A percentile compares a stretch with the other conserved stretches of the same genome.
Conservation (phyloP, 176 grass and related monocot genomes). For the Luzula sylvatica region DNA sequence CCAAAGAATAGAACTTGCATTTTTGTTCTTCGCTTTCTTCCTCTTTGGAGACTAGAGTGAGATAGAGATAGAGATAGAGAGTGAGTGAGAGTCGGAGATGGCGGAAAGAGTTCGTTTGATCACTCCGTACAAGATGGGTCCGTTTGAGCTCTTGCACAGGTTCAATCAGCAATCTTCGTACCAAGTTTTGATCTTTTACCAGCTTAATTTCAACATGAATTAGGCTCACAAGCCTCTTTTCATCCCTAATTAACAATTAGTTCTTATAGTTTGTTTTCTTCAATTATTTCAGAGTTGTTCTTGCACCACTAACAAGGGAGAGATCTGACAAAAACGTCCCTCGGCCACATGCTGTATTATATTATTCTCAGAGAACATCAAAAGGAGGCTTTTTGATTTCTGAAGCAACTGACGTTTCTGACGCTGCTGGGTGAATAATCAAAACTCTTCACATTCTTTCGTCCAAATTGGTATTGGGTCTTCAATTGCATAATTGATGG, state of each 20-base stretch:
- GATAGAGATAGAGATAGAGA: not conserved
- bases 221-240: too few relatives aligned
- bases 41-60: not conserved
- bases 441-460: too few relatives aligned
- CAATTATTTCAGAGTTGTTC: conserved; percentile 9
- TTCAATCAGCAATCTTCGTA: not conserved
- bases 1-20: too few relatives aligned
- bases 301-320: conserved; percentile 22
- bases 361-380: conserved; percentile 24
- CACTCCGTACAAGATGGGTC: conserved; percentile 33
- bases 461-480: too few relatives aligned
- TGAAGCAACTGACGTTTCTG: conserved; percentile 22
- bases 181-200: not conserved
- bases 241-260: too few relatives aligned
- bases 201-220: too few relatives aligned
- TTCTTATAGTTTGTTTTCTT: too few relatives aligned
- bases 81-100: not conserved
- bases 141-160: conserved; percentile 40
- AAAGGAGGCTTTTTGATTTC: conserved; percentile 21
- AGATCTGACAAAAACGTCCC: conserved; percentile 20
- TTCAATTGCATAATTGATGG: too few relatives aligned
- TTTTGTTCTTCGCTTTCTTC: too few relatives aligned
- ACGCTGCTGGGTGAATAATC: too few relatives aligned
- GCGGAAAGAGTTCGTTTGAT: conserved; percentile 23
- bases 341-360: conserved; percentile 9